Evolutionary conservation across 345 rosid genomes (phyloP).

Genomic region (Nephelium lappaceum): DNA sequence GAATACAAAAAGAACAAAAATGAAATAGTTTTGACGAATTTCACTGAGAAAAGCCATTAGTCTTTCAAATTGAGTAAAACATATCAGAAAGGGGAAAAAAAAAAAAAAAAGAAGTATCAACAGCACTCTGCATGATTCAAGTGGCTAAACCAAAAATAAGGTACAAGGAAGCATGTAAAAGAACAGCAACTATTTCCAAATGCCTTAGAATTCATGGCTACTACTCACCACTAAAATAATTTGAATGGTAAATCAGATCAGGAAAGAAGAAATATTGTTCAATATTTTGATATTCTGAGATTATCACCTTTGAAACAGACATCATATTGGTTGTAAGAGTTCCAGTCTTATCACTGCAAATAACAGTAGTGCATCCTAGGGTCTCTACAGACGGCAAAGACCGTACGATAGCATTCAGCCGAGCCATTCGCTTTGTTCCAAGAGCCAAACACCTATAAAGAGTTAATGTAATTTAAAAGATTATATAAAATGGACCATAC

Average conservation of each 20-base stretch:
- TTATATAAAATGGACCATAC: slow-evolving; percentile 8
- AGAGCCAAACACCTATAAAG: slow-evolving; percentile 92
- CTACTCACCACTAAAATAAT: background rate
- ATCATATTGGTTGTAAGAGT: slow-evolving; percentile 98
- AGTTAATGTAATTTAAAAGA: background rate
- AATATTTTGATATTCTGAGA: slow-evolving; percentile 20
- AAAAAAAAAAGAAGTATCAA: background rate
- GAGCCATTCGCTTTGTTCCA: slow-evolving; percentile 99
- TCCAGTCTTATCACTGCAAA: slow-evolving; percentile 99
- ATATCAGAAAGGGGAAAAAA: background rate
- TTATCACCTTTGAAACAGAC: slow-evolving; percentile 92
- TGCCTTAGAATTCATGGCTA: background rate
- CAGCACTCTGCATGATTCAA: background rate
- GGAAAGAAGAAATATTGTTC: background rate
- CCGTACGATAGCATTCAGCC: slow-evolving; percentile 95
- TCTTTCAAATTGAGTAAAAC: background rate
- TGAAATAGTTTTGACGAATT: background rate
- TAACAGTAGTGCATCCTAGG: slow-evolving; percentile 97
- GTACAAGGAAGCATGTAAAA: slow-evolving; percentile 8
- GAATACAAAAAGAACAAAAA: background rate
- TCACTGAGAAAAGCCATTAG: background rate
- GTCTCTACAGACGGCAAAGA: slow-evolving; percentile 99
- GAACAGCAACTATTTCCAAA: background rate
- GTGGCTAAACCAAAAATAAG: background rate
- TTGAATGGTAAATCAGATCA: background rate